phyloP scores from a whole-genome alignment of 2,329 filamentous ascomycete genomes.

The Colletotrichum simmondsii region DNA sequence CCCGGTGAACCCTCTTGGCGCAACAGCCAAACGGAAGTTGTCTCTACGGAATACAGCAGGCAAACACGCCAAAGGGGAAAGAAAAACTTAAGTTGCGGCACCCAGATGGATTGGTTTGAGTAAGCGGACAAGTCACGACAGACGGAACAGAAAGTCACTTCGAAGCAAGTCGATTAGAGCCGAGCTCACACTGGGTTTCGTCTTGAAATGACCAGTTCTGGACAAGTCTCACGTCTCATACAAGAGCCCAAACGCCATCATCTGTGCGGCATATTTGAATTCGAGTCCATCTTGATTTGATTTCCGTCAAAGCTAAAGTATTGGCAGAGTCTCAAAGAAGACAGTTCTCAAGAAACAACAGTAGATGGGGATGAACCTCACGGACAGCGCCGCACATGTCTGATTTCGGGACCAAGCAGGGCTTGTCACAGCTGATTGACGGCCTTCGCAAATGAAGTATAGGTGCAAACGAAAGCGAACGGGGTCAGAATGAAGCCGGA shows the following conservation, averaged over 20 bases:
- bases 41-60: background rate
- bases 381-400: background rate
- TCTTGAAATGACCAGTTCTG: constrained; percentile 21
- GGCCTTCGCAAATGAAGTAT: background rate
- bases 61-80: background rate
- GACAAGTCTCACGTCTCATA: constrained; percentile 32
- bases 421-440: background rate
- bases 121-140: background rate
- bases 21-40: constrained; percentile 5
- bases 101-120: background rate
- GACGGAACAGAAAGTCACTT: background rate
- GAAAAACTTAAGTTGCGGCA: constrained; percentile 13
- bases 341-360: background rate
- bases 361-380: constrained; percentile 24
- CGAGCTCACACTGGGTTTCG: constrained; percentile 13
- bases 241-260: constrained; percentile 28
- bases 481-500: background rate
- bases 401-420: constrained; percentile 11
- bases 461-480: constrained; percentile 1
- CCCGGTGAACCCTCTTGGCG: constrained; percentile 20
- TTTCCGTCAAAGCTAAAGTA: constrained; percentile 1
- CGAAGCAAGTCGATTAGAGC: background rate
- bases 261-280: constrained; percentile 30
- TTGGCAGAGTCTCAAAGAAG: constrained; percentile 9
- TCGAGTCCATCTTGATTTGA: background rate